These are phyloP conservation scores for Pulveroboletus sp. DNA, from an alignment of 768 basidiomycete genomes.

Conservation along the genomic window DNA sequence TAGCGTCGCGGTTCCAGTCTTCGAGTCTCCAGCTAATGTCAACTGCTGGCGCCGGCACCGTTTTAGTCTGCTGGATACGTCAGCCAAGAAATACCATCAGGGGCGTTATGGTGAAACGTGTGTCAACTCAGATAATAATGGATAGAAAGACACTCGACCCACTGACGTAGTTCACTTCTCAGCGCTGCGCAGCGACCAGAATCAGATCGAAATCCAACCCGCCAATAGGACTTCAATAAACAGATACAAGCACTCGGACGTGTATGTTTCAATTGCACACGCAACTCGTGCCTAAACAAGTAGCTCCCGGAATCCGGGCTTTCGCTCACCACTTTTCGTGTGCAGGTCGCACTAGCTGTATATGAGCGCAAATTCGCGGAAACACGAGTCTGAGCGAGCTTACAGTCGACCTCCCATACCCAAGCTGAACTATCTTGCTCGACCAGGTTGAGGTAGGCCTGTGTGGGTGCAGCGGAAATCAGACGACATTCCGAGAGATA, in stretches of 20 bases:
- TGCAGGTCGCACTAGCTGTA: constrained; percentile 43
- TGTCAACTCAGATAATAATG: background rate
- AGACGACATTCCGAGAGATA: background rate
- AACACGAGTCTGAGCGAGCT: constrained; percentile 23
- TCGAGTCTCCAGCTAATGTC: background rate
- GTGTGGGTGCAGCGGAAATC: background rate
- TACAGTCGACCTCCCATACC: constrained; percentile 80
- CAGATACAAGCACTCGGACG: background rate
- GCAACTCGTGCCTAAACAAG: background rate
- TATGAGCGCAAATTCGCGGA: background rate
- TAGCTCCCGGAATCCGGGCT: background rate
- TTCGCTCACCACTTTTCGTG: constrained; percentile 46
- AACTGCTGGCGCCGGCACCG: background rate
- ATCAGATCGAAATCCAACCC: background rate
- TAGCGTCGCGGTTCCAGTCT: background rate
- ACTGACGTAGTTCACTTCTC: too few relatives aligned
- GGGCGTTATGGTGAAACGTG: background rate
- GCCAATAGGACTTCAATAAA: background rate
- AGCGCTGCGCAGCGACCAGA: background rate
- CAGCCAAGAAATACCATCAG: background rate
- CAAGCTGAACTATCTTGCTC: constrained; percentile 68
- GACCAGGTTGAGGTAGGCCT: constrained; percentile 64
- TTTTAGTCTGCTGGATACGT: background rate
- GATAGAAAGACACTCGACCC: background rate
- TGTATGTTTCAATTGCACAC: background rate